A percentile compares a stretch with the other conserved stretches of the same genome.
Conservation (phyloP, 2,329 filamentous ascomycete species). For the Fusarium setosum region DNA sequence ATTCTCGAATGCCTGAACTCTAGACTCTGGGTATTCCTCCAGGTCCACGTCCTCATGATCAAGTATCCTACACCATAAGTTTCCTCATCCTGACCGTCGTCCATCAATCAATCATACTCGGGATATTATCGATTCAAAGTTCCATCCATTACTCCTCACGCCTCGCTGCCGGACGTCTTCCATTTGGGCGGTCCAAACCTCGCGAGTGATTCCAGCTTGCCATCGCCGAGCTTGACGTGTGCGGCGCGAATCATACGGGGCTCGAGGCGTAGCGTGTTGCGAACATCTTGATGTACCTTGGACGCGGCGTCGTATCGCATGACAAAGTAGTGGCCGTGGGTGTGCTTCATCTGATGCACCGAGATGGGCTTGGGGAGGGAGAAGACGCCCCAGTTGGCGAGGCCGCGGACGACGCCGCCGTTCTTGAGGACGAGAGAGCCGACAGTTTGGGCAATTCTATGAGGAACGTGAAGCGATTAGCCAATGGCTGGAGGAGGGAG, state of each 20-base stretch:
- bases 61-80: slow-evolving; percentile 36
- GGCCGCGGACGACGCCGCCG: slow-evolving; percentile 89
- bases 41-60: slow-evolving; percentile 2
- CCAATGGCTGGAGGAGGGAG: slow-evolving; percentile 1
- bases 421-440: slow-evolving; percentile 84
- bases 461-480: slow-evolving; percentile 10
- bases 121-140: slow-evolving; percentile 3
- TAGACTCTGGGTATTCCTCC: slow-evolving; percentile 8
- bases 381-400: slow-evolving; percentile 96
- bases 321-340: slow-evolving; percentile 94
- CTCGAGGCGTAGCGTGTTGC: slow-evolving; percentile 82
- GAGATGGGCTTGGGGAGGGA: slow-evolving; percentile 82
- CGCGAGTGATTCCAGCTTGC: slow-evolving; percentile 63
- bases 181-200: slow-evolving; percentile 63
- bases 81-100: not conserved
- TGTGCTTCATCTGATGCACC: slow-evolving; percentile 85
- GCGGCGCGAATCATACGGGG: slow-evolving; percentile 90
- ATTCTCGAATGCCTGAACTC: slow-evolving; percentile 36
- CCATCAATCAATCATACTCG: not conserved
- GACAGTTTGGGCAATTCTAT: slow-evolving; percentile 86
- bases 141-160: slow-evolving; percentile 26
- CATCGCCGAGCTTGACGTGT: slow-evolving; percentile 85
- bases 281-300: slow-evolving; percentile 78
- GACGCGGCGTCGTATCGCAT: slow-evolving; percentile 92
- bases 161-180: slow-evolving; percentile 52